phyloP scores from a whole-genome alignment of 306 rosid genomes.

The Vigna radiata region DNA sequence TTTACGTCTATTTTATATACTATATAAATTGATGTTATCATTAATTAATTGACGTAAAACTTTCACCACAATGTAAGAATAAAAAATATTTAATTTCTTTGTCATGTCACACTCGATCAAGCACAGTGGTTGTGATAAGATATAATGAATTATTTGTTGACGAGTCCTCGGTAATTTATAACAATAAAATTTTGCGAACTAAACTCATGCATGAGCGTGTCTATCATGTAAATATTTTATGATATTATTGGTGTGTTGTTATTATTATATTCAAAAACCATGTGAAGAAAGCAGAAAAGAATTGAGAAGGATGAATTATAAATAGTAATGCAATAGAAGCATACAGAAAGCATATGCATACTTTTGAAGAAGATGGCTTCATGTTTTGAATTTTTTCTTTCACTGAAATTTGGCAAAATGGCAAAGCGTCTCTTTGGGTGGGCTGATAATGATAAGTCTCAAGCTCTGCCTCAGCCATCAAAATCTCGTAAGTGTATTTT shows the following conservation, averaged over 20 bases:
- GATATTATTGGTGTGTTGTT: not conserved
- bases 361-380: not conserved
- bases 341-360: not conserved
- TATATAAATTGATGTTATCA: too few species aligned
- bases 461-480: not conserved
- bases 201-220: too few species aligned
- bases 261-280: slow-evolving; percentile 1
- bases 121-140: not conserved
- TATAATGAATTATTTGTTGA: too few species aligned
- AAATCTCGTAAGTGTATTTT: not conserved
- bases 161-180: too few species aligned
- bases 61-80: too few species aligned
- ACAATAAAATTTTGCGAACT: too few species aligned
- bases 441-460: not conserved
- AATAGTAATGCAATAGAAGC: not conserved
- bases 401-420: not conserved
- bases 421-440: not conserved
- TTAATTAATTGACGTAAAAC: too few species aligned
- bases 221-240: not conserved
- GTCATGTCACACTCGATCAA: not conserved
- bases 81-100: too few species aligned
- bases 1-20: too few species aligned
- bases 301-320: not conserved
- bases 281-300: not conserved
- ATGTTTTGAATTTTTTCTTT: not conserved